Base-by-base conservation (phyloP, 2,329 filamentous ascomycete genomes). In the Lasiodiplodia gonubiensis region DNA sequence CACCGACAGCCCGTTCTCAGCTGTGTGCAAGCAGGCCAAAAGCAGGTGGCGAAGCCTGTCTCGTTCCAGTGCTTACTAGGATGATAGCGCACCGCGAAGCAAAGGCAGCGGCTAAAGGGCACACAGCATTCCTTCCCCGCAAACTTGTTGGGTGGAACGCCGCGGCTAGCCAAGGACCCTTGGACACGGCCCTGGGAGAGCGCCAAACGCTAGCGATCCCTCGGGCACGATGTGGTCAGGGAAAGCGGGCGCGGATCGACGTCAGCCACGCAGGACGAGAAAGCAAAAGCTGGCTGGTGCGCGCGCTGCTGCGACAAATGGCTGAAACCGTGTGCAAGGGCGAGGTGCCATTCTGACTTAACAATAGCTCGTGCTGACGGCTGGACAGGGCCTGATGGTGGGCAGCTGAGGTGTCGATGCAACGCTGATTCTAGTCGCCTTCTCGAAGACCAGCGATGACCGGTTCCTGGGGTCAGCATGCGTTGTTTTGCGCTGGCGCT, bases 151-250 rank as follows among this genome's bases (percentile, higher is more conserved):
- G 49, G 23, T 14, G 49, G 18, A n/a, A n/a, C 42, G n/a, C 42
- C 42, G 42, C 21, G 42, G 42, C 42, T 46, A n/a, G 49, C 49
- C 49, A 52, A 52, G 49, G 23, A 52, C 49, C 49, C 49, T 52
- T 27, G 25, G 49, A 52, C 49, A 52, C 25, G 49, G 49, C 27
- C 27, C 25, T 52, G 23, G 49, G 49, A 52, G 27, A 25, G 16
- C 25, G 25, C 27, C 42, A n/a, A 18, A 21, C 21, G 42, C 42
- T 46, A 46, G 18, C 42, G 42, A 46, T 46, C 42, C 42, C 42
- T 10, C 42, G 21, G 42, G 42, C 42, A n/a, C 42, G 8, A 46
- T 21, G 42, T 10, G 42, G 21, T 46, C 42, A n/a, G 42, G n/a
- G 42, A 46, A 46, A 33, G 30, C 30, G 30, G 30, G 30, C 30